Conservation (phyloP, 148 eudicot species). For the Amaranthus palmeri region DNA sequence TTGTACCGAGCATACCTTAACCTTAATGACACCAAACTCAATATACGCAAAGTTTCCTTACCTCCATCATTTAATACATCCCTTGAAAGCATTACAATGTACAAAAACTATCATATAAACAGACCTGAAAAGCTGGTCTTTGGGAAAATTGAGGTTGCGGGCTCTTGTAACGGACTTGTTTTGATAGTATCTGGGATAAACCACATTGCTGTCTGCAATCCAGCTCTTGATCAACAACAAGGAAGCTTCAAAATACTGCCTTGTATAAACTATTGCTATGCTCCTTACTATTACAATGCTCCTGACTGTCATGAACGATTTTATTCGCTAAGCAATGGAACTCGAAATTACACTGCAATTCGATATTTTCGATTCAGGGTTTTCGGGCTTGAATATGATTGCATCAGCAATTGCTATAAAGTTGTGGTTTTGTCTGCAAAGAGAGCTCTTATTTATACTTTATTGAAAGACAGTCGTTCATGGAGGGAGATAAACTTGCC, state of each 20-base stretch:
- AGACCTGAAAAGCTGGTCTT: neutral
- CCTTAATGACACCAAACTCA: constrained; percentile 1
- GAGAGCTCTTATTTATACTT: constrained; percentile 3
- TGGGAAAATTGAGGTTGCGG: constrained; percentile 10
- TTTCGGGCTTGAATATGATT: constrained; percentile 18
- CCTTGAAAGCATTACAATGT: neutral
- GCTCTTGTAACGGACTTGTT: constrained; percentile 16
- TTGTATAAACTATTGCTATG: neutral
- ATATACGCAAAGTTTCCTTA: constrained; percentile 2
- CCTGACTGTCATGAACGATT: neutral
- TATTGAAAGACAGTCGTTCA: constrained; percentile 1
- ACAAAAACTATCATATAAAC: neutral
- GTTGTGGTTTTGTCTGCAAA: neutral
- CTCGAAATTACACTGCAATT: neutral
- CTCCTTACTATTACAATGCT: neutral
- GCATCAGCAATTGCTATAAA: neutral
- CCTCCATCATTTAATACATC: constrained; percentile 7
- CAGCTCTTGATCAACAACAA: constrained; percentile 3
- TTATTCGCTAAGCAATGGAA: neutral
- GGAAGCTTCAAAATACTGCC: constrained; percentile 13
- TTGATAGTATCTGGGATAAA: constrained; percentile 5
- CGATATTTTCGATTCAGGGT: neutral
- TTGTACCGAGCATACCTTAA: constrained; percentile 16
- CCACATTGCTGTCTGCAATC: constrained; percentile 19
- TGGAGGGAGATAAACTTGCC: constrained; percentile 5